Evolutionary conservation across 1,139 yeast genomes (phyloP).

Genomic region (Nakaseomyces kungkrabaensis): DNA sequence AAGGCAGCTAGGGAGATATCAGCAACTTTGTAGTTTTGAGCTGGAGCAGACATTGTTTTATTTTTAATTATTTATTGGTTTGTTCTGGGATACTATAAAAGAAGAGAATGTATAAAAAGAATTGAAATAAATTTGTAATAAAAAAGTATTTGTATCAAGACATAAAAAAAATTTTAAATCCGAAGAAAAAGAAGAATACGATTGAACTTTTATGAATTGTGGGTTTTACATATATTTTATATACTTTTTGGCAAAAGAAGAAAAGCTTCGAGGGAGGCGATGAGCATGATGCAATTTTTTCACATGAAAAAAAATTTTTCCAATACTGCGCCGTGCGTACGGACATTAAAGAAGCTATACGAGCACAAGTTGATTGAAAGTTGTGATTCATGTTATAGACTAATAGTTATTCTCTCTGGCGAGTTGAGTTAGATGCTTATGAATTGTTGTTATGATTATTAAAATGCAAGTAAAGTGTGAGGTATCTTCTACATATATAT

Average conservation of each 20-base stretch:
- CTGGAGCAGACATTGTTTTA: slow-evolving; percentile 43
- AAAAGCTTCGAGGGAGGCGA: slow-evolving; percentile 1
- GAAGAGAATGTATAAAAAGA: not conserved
- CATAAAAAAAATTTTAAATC: not conserved
- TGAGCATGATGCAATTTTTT: not conserved
- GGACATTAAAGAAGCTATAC: not conserved
- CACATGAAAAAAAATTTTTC: not conserved
- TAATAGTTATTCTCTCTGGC: too few relatives aligned
- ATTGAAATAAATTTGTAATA: not conserved
- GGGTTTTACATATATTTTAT: not conserved
- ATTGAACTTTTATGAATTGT: not conserved
- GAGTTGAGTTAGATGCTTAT: too few relatives aligned
- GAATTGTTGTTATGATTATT: too few relatives aligned
- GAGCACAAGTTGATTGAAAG: not conserved
- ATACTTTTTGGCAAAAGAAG: not conserved
- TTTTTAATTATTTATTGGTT: not conserved
- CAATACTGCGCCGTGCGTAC: not conserved
- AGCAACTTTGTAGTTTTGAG: slow-evolving; percentile 85
- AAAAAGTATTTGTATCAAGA: not conserved
- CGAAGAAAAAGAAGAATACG: not conserved
- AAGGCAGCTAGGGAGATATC: slow-evolving; percentile 98
- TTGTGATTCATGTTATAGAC: too few relatives aligned
- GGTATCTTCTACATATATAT: too few relatives aligned
- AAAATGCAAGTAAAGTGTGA: too few relatives aligned
- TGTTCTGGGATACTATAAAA: too few relatives aligned